Percentiles rank a stretch among this genome's conserved stretches.
Conservation (phyloP, 352 stramenopile species). For the Phytopythium sindhum region DNA sequence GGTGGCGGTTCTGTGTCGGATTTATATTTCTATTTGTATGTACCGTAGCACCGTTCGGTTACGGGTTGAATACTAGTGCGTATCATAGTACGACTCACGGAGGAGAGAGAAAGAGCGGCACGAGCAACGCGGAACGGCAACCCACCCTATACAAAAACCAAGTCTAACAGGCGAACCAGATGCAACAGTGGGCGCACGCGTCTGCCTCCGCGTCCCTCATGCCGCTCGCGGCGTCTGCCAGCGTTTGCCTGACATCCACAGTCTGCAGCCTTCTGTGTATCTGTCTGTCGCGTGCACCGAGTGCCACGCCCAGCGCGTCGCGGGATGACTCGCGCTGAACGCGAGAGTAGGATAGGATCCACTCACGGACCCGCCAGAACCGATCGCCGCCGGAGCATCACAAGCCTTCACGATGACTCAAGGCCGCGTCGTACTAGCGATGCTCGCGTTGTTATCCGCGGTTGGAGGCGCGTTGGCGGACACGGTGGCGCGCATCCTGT, state of each 20-base stretch:
- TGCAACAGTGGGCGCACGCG: neutral
- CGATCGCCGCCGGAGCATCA: neutral
- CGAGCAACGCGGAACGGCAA: too few species aligned
- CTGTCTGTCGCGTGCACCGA: too few species aligned
- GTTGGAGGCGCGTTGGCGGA: neutral
- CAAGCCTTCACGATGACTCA: neutral
- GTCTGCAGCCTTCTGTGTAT: neutral
- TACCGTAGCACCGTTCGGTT: neutral
- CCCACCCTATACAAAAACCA: neutral
- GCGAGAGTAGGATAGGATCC: too few species aligned
- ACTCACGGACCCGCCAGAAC: too few species aligned
- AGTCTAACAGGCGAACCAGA: neutral
- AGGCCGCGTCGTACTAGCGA: neutral
- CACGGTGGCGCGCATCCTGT: conserved; percentile 2
- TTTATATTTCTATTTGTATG: neutral
- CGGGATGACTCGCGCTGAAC: too few species aligned
- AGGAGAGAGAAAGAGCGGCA: too few species aligned
- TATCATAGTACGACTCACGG: neutral
- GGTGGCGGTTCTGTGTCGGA: neutral
- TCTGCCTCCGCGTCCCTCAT: neutral
- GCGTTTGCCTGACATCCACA: neutral
- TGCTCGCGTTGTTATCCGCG: neutral
- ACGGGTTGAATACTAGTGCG: neutral
- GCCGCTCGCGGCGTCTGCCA: neutral
- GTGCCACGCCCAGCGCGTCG: too few species aligned